These are phyloP conservation scores for Talaromyces liani DNA, from an alignment of 495 filamentous ascomycete species.

Conservation along the genomic window DNA sequence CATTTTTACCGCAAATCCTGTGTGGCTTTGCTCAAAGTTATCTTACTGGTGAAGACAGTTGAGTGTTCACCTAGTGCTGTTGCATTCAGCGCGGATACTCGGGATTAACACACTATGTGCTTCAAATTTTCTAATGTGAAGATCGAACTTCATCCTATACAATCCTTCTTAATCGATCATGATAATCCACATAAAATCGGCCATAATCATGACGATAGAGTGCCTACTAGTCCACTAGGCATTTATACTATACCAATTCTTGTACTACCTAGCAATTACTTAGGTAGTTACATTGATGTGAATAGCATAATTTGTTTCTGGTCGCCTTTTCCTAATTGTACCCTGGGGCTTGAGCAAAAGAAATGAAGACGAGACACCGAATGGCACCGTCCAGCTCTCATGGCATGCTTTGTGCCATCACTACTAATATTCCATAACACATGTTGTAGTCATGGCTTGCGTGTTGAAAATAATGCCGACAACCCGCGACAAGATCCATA, in stretches of 20 bases:
- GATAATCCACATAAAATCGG: too few relatives aligned
- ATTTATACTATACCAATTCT: background rate
- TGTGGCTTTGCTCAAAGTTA: background rate
- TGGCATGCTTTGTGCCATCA: background rate
- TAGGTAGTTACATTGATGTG: background rate
- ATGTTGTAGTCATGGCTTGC: background rate
- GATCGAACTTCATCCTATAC: background rate
- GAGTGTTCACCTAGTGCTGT: background rate
- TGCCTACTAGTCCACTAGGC: background rate
- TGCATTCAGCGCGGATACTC: background rate
- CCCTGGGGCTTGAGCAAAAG: background rate
- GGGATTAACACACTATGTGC: background rate
- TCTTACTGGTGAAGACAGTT: background rate
- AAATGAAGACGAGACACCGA: background rate
- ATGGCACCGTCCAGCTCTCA: background rate
- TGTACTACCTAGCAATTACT: background rate
- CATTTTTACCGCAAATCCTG: background rate
- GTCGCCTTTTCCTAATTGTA: background rate
- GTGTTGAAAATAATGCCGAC: background rate
- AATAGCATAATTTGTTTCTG: background rate
- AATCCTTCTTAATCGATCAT: too few relatives aligned
- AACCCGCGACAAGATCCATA: background rate
- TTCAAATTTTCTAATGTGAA: background rate
- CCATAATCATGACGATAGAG: too few relatives aligned
- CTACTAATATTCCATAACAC: background rate